Evolutionary conservation across 1,284 basidiomycete genomes (phyloP), one percentile per base, ranked within the genome.

Genomic region (Thelephora terrestris): DNA sequence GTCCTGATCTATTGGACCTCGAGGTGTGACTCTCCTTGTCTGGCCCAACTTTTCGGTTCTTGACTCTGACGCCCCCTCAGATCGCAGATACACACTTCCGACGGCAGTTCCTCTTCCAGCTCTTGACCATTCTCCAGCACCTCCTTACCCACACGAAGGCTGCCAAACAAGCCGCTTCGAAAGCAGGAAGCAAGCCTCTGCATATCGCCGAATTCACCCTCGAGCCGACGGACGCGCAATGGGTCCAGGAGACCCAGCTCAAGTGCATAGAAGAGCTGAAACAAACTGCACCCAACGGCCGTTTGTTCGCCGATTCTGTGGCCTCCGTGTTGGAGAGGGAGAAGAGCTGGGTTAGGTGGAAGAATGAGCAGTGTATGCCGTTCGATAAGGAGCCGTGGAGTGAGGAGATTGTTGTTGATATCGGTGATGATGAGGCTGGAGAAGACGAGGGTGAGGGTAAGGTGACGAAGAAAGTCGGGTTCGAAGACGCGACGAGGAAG

Each of bases 21-120:
- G 90, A 95, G 74, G 89, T 89, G 48, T 50, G 69, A 56, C 47
- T 21, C 25, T 27, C 20, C 36, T 32, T 32, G 47, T 49, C 23
- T 38, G 7, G 20, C 1, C 4, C 39, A 6, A 4, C 4, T n/a
- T 7, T 16, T 10, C 25, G 10, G 4, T 20, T 14, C 17, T 16
- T 21, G 14, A 44, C 37, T 17, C 38, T 10, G 21, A 18, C 10
- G 21, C 2, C 50, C 47, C 39, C 54, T 3, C 55, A 91, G 88
- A 79, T 94, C 50, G 84, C 88, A 18, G 91, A 94, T 59, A 83
- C 85, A 0, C 79, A 85, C 53, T 95, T 95, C 68, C 84, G 92
- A 20, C 81, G 90, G n/a, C 92, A 95, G 66, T 79, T 93, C 60
- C 71, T 95, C 23, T 82, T 93, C 57, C 91, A 95, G 61, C 71